Base-by-base conservation (phyloP, 345 rosid genomes). In the Hirschfeldia incana region DNA sequence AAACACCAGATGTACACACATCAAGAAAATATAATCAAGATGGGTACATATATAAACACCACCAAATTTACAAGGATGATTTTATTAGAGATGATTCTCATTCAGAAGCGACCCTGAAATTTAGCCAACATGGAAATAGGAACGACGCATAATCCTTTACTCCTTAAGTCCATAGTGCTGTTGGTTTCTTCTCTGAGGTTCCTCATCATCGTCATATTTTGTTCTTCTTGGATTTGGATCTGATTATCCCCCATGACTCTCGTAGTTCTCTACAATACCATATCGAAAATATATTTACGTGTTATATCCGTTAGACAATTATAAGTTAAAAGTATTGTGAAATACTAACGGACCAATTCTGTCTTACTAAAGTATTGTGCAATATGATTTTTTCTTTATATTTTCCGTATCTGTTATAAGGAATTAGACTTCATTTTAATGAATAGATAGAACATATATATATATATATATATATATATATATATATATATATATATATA, bases 131-230 rank as follows among this genome's bases (percentile, higher is more conserved):
- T 81, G 82, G 98, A 89, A 44, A 88, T 60, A 81, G 90, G 97
- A 76, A 90, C 91, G 83, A 90, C 81, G 77, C 98, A 87, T 71
- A 90, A 70, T 11, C 98, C 98, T 81, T 86, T 90, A 70, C 89
- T 85, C 85, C 86, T 87, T 75, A 94, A 76, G 79, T 87, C 90
- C 68, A 70, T 81, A 49, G 66, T 67, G 17, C 64, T 78, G 51
- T 65, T 67, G 44, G 53, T 80, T 55, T 53, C 62, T 69, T 69
- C 79, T 46, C 42, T 33, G 7, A 67, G 34, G 29, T 68, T 69
- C 12, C 26, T 79, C 75, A 74, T 63, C 79, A 74, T 74, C 70
- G 5, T 55, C 61, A 68, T 68, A 27, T 63, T 68, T 49, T 15
- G 70, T 49, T 73, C 66, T 75, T 76, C 80, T 64, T 75, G 68